Conservation (phyloP, 208 protist genomes). For the Strigomonas galati region DNA sequence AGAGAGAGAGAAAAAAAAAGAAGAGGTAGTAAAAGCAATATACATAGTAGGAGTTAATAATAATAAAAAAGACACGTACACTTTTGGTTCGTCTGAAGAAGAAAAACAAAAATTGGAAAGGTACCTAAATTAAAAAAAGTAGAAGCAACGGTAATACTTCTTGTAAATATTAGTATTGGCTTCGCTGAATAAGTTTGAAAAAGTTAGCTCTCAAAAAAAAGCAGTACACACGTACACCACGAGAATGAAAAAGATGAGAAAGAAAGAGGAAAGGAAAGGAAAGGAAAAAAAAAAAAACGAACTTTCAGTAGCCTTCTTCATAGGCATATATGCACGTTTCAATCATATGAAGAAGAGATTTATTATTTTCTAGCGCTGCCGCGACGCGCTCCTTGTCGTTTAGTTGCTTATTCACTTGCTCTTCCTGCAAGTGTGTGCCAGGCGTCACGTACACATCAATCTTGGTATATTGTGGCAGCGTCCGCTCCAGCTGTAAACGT, state of each 20-base stretch:
- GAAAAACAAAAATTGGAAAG: too few species aligned
- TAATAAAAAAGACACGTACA: too few species aligned
- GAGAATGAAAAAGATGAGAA: slow-evolving; percentile 6
- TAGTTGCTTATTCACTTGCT: slow-evolving; percentile 98
- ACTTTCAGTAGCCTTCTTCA: slow-evolving; percentile 28
- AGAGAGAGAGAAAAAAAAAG: neutral
- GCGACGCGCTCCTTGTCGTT: slow-evolving; percentile 99
- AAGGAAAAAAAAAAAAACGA: slow-evolving; percentile 15
- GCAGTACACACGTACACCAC: neutral
- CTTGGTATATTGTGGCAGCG: slow-evolving; percentile 94
- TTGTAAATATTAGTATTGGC: too few species aligned
- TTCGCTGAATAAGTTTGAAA: too few species aligned
- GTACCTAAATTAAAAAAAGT: too few species aligned
- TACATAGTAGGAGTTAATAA: too few species aligned
- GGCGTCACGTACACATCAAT: slow-evolving; percentile 91
- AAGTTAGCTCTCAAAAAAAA: slow-evolving; percentile 7
- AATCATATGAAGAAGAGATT: slow-evolving; percentile 79
- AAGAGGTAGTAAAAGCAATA: too few species aligned
- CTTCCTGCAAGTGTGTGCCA: slow-evolving; percentile 93
- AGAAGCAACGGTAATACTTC: too few species aligned
- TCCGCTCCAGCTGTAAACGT: slow-evolving; percentile 93
- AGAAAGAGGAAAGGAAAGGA: slow-evolving; percentile 20
- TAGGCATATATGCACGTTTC: slow-evolving; percentile 83
- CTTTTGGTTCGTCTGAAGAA: too few species aligned
- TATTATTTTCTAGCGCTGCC: slow-evolving; percentile 95